These are phyloP conservation scores for Metschnikowia henanensis DNA, from an alignment of 805 yeast species.

Conservation along the genomic window DNA sequence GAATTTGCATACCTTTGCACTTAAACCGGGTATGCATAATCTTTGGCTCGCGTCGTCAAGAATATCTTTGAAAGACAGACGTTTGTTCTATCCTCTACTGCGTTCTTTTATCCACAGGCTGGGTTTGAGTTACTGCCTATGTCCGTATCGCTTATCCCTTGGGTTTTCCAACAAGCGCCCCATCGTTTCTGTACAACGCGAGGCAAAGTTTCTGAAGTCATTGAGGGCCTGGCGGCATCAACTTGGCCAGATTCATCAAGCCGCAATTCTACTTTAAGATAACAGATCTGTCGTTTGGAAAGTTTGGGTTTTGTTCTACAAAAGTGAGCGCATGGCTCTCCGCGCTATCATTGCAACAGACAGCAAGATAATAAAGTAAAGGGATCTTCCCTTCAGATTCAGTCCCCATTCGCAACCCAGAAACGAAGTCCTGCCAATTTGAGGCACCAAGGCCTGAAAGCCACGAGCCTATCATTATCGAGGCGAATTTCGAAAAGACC, in stretches of 20 bases:
- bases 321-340: conserved; percentile 57
- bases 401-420: conserved; percentile 43
- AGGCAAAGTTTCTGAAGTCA: conserved; percentile 41
- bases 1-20: neutral
- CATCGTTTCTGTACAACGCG: too few species aligned
- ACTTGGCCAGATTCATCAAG: conserved; percentile 43
- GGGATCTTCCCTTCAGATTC: conserved; percentile 24
- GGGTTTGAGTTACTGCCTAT: too few species aligned
- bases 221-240: conserved; percentile 33
- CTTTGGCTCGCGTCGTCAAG: too few species aligned
- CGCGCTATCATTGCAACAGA: conserved; percentile 58
- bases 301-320: conserved; percentile 63
- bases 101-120: too few species aligned
- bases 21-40: neutral
- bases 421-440: conserved; percentile 17
- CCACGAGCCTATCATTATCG: too few species aligned
- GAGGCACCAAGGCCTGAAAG: neutral
- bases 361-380: conserved; percentile 33
- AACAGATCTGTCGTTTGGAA: conserved; percentile 15
- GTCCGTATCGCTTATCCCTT: too few species aligned
- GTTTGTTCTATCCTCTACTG: too few species aligned
- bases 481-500: neutral
- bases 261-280: conserved; percentile 35
- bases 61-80: neutral
- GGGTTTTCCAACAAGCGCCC: too few species aligned